Conservation (phyloP, 2,329 filamentous ascomycete species). For the Fusarium sp. region DNA sequence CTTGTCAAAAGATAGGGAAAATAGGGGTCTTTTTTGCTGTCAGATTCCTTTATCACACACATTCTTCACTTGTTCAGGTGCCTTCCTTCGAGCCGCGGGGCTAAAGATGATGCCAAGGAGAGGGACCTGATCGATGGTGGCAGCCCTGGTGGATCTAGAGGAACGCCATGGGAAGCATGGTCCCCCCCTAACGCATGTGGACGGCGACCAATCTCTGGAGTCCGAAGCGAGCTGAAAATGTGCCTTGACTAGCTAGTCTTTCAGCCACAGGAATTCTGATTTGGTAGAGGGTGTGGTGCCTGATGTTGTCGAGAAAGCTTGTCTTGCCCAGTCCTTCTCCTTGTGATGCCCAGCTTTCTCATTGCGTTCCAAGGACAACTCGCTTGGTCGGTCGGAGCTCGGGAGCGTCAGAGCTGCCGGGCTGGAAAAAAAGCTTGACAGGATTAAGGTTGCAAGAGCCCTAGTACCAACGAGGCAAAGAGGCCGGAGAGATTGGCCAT, state of each 20-base stretch:
- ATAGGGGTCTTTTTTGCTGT: background rate
- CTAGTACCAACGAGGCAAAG: background rate
- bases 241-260: background rate
- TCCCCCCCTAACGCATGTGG: background rate
- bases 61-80: background rate
- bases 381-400: background rate
- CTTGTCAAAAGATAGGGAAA: background rate
- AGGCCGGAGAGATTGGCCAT: background rate
- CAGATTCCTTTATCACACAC: background rate
- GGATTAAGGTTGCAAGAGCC: background rate
- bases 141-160: constrained; percentile 5
- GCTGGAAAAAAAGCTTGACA: constrained; percentile 1
- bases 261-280: background rate
- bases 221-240: background rate
- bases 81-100: background rate
- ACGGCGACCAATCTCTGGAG: background rate
- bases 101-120: background rate
- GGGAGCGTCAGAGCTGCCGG: background rate
- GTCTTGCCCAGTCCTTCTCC: background rate
- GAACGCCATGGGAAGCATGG: background rate
- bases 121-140: constrained; percentile 1
- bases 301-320: background rate
- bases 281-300: background rate
- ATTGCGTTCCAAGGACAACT: background rate
- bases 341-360: background rate